phyloP scores from a whole-genome alignment of 2,329 filamentous ascomycete genomes.

The Tolypocladium amazonense region DNA sequence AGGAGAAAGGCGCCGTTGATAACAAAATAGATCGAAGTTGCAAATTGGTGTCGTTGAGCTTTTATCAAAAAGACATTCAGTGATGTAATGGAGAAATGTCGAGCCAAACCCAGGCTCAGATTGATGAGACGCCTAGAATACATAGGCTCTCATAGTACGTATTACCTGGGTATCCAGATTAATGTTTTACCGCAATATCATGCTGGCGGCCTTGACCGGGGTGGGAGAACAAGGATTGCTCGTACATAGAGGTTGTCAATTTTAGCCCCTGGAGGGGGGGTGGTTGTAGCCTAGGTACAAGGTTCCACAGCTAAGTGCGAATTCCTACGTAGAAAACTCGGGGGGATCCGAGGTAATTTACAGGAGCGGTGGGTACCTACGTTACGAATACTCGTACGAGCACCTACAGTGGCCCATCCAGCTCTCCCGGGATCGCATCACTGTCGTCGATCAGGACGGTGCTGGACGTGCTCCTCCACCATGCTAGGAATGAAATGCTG shows the following conservation, averaged over 20 bases:
- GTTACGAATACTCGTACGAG: too few relatives aligned
- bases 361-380: background rate
- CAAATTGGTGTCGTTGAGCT: background rate
- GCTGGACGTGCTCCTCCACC: too few relatives aligned
- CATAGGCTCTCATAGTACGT: background rate
- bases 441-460: background rate
- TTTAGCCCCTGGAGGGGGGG: background rate
- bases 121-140: background rate
- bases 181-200: background rate
- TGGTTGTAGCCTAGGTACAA: background rate
- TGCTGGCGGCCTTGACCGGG: background rate
- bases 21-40: background rate
- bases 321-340: background rate
- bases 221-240: background rate
- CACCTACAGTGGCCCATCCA: too few relatives aligned
- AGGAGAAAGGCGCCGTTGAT: background rate
- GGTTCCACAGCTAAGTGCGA: background rate
- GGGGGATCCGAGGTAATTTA: background rate
- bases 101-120: background rate
- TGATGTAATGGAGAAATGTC: background rate
- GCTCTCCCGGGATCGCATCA: background rate
- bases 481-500: too few relatives aligned
- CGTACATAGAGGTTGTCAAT: background rate
- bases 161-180: background rate
- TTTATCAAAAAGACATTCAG: background rate